Conservation (phyloP, 1,284 basidiomycete species). For the Xerocomus nothofagi region DNA sequence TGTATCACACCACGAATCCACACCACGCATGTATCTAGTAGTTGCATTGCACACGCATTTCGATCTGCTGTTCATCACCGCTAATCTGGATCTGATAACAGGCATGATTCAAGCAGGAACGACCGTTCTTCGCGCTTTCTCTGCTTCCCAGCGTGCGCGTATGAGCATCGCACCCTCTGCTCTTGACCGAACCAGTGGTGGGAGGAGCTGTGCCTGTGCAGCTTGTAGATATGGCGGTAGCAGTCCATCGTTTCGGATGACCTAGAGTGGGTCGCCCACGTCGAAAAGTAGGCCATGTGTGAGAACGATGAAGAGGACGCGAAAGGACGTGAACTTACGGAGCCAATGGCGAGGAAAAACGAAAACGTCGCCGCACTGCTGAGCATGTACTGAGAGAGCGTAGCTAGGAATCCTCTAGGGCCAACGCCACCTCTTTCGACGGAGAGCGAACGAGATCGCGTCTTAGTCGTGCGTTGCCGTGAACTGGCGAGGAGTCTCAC, state of each 20-base stretch:
- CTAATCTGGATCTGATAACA: conserved; percentile 12
- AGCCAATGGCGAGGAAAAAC: conserved; percentile 84
- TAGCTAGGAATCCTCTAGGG: conserved; percentile 81
- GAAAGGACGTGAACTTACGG: conserved; percentile 47
- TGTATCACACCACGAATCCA: conserved; percentile 7
- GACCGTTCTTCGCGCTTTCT: conserved; percentile 41
- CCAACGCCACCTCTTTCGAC: conserved; percentile 76
- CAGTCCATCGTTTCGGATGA: conserved; percentile 69
- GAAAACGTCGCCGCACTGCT: conserved; percentile 85
- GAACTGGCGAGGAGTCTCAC: conserved; percentile 40
- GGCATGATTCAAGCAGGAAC: conserved; percentile 6
- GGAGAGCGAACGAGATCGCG: conserved; percentile 7
- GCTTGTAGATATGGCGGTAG: conserved; percentile 61
- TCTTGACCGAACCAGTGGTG: conserved; percentile 55
- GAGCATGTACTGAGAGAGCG: conserved; percentile 93
- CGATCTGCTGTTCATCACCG: conserved; percentile 5
- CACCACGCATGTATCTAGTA: conserved; percentile 18
- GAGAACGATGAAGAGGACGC: conserved; percentile 7
- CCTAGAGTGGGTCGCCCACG: conserved; percentile 42
- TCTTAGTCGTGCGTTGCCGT: neutral
- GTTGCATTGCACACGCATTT: conserved; percentile 16
- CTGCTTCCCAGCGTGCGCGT: conserved; percentile 69
- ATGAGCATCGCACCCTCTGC: conserved; percentile 66
- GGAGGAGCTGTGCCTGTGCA: conserved; percentile 54
- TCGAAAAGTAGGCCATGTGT: neutral